Percentiles rank a stretch among this genome's conserved stretches.
phyloP scores from a whole-genome alignment of 225 moss, liverwort and hornwort species.

The Pseudisothecium myosuroides region DNA sequence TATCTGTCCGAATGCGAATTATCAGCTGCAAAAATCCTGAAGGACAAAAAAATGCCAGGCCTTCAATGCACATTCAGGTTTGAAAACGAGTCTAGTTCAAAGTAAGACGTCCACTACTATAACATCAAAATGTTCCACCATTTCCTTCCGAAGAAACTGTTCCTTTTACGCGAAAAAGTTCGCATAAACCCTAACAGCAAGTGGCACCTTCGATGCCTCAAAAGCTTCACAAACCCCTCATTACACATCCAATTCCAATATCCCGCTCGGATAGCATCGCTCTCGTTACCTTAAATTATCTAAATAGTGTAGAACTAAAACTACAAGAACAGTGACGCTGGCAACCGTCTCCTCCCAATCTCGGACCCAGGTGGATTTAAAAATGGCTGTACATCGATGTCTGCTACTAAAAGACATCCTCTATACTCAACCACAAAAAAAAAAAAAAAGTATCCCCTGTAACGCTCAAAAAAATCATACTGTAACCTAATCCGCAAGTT shows the following conservation, averaged over 20 bases:
- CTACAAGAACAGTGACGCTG: neutral
- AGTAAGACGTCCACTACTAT: neutral
- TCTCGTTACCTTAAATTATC: neutral
- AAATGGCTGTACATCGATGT: neutral
- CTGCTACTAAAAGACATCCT: neutral
- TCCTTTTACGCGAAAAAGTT: neutral
- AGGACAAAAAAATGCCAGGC: too few species aligned
- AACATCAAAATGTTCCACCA: neutral
- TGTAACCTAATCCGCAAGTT: neutral
- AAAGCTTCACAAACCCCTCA: neutral
- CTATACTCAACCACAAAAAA: too few species aligned
- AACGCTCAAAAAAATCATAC: neutral
- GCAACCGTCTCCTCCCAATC: neutral
- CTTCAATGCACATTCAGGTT: neutral
- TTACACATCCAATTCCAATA: neutral
- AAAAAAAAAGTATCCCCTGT: neutral
- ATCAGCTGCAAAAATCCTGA: neutral
- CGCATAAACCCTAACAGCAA: neutral
- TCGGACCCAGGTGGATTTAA: neutral
- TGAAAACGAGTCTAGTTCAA: neutral
- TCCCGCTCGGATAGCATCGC: neutral
- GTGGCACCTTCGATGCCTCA: too few species aligned
- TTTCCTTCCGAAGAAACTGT: neutral
- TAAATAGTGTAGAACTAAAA: neutral
- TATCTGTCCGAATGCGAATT: neutral